Evolutionary conservation across 2,329 filamentous ascomycete species (phyloP).

Genomic region (Aspergillus aculeatinus): DNA sequence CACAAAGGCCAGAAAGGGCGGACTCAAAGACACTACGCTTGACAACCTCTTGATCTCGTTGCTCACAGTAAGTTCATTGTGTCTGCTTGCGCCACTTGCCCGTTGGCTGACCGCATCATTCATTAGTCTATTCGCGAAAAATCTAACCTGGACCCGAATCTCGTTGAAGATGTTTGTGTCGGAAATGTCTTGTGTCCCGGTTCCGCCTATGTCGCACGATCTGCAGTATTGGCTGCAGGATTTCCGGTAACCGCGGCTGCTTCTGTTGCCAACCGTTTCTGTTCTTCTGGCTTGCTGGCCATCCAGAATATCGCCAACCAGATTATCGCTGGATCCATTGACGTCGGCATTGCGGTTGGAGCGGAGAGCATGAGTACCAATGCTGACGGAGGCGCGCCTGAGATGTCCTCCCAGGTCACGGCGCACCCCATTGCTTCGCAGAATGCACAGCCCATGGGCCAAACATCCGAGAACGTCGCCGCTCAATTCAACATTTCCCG

Average conservation of each 20-base stretch:
- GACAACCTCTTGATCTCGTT: constrained; percentile 40
- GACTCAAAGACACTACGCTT: constrained; percentile 39
- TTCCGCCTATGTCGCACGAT: constrained; percentile 85
- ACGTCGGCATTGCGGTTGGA: constrained; percentile 83
- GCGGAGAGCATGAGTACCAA: constrained; percentile 91
- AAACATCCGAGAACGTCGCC: constrained; percentile 89
- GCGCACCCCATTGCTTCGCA: constrained; percentile 74
- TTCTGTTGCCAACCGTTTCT: constrained; percentile 84
- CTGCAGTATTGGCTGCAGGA: constrained; percentile 79
- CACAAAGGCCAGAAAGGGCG: constrained; percentile 42
- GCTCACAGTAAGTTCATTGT: constrained; percentile 30
- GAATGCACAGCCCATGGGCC: constrained; percentile 92
- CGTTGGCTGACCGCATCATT: not conserved
- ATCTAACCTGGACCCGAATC: constrained; percentile 77
- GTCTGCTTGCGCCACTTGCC: not conserved
- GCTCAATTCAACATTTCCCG: constrained; percentile 71
- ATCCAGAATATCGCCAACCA: constrained; percentile 90
- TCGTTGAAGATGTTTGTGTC: constrained; percentile 88
- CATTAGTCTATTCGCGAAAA: constrained; percentile 68
- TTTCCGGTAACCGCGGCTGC: constrained; percentile 78
- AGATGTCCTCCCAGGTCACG: constrained; percentile 80
- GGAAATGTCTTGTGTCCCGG: constrained; percentile 86
- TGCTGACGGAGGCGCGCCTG: constrained; percentile 76
- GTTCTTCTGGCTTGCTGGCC: constrained; percentile 83
- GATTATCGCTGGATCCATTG: constrained; percentile 85